Evolutionary conservation across 768 basidiomycete genomes (phyloP).

Genomic region (Hortiboletus campestris): DNA sequence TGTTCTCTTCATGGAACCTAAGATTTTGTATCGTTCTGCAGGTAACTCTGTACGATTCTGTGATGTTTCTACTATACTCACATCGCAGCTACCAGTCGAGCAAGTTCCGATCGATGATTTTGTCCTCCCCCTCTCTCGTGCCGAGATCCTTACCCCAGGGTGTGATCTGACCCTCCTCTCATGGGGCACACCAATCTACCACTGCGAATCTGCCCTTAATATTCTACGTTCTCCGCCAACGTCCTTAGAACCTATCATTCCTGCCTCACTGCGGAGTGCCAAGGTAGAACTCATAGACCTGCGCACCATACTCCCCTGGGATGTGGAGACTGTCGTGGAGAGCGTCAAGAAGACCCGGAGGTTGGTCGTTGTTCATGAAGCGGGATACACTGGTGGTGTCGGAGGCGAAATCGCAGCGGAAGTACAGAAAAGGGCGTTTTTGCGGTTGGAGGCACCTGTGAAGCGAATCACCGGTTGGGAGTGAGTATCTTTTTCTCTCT

Average conservation of each 20-base stretch:
- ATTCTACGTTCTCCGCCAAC: slow-evolving; percentile 67
- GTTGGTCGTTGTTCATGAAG: slow-evolving; percentile 90
- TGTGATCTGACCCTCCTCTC: slow-evolving; percentile 86
- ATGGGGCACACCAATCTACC: slow-evolving; percentile 93
- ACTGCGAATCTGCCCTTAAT: slow-evolving; percentile 81
- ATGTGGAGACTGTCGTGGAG: slow-evolving; percentile 73
- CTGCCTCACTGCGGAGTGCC: slow-evolving; percentile 60
- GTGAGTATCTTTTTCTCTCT: slow-evolving; percentile 49
- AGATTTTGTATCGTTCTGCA: slow-evolving; percentile 89
- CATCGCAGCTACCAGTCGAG: slow-evolving; percentile 52
- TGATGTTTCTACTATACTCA: slow-evolving; percentile 1
- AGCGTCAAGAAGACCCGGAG: slow-evolving; percentile 85
- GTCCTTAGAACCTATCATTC: slow-evolving; percentile 61
- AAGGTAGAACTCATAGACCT: slow-evolving; percentile 89
- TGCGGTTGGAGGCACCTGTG: slow-evolving; percentile 86
- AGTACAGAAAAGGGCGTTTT: slow-evolving; percentile 83
- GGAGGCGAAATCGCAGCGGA: slow-evolving; percentile 92
- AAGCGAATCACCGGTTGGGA: slow-evolving; percentile 91
- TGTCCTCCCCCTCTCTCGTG: slow-evolving; percentile 76
- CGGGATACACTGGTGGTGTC: slow-evolving; percentile 82
- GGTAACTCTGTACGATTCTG: slow-evolving; percentile 36
- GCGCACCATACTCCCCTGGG: slow-evolving; percentile 88
- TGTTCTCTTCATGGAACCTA: slow-evolving; percentile 93
- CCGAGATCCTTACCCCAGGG: slow-evolving; percentile 73
- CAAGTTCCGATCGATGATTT: slow-evolving; percentile 91